Evolutionary conservation across 192 early-diverging fungal genomes (phyloP).

Genomic region (Backusella psychrophila): DNA sequence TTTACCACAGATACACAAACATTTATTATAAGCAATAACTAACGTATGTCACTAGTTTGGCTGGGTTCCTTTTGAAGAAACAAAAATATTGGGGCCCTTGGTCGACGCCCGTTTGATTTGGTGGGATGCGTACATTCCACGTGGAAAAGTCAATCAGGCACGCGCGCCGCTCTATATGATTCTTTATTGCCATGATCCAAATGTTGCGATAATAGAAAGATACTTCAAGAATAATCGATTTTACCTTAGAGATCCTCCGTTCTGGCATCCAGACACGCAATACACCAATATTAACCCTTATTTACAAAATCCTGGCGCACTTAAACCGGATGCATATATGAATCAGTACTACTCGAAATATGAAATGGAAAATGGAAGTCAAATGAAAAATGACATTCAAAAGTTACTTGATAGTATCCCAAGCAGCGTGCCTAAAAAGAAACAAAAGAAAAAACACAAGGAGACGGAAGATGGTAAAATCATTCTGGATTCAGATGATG

Average conservation of each 20-base stretch:
- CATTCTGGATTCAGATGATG: slow-evolving; percentile 11
- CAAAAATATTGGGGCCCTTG: slow-evolving; percentile 31
- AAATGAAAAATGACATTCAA: slow-evolving; percentile 25
- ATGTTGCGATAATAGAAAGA: neutral
- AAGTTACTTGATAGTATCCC: slow-evolving; percentile 30
- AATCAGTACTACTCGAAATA: neutral
- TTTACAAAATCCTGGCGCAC: neutral
- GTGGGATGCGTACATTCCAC: slow-evolving; percentile 39
- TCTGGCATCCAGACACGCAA: slow-evolving; percentile 22
- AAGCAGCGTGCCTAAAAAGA: slow-evolving; percentile 10
- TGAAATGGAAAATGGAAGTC: neutral
- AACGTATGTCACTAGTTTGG: slow-evolving; percentile 18
- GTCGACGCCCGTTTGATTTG: slow-evolving; percentile 24
- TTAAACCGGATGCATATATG: neutral
- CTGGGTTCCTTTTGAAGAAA: slow-evolving; percentile 39
- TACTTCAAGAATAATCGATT: slow-evolving; percentile 1
- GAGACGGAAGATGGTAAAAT: slow-evolving; percentile 8
- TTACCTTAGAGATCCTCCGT: slow-evolving; percentile 25
- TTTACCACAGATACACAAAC: neutral
- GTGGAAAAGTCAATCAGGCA: slow-evolving; percentile 16
- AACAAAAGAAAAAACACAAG: neutral
- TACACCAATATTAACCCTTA: slow-evolving; percentile 8
- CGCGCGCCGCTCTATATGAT: slow-evolving; percentile 34
- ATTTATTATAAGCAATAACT: neutral
- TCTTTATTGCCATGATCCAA: slow-evolving; percentile 23